Conservation (phyloP, 257 asterid genomes). For the Petunia axillaris region DNA sequence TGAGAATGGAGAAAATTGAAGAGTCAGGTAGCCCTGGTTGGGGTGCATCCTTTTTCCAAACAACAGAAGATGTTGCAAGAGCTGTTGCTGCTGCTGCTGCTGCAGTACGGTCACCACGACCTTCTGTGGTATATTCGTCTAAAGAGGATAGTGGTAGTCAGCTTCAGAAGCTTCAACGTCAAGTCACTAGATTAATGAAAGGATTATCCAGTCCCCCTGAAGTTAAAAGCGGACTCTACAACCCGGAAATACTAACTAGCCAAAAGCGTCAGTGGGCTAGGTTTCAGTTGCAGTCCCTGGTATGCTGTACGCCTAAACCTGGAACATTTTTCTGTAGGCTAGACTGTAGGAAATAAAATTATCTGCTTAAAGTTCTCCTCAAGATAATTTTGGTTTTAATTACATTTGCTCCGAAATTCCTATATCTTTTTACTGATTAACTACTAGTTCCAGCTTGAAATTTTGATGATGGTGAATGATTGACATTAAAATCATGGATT, state of each 20-base stretch:
- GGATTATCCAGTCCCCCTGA: constrained; percentile 88
- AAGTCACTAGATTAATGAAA: constrained; percentile 78
- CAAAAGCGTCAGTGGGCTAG: constrained; percentile 99
- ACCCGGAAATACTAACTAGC: constrained; percentile 95
- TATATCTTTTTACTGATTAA: neutral
- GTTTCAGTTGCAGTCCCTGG: constrained; percentile 93
- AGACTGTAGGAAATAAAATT: neutral
- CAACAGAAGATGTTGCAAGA: constrained; percentile 94
- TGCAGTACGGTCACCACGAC: constrained; percentile 80
- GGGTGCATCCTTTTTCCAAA: constrained; percentile 84
- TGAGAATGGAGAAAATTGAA: constrained; percentile 74
- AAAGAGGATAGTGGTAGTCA: constrained; percentile 84
- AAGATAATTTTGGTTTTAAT: constrained; percentile 4
- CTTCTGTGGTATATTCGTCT: constrained; percentile 88
- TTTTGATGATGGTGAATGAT: constrained; percentile 15
- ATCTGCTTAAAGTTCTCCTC: neutral
- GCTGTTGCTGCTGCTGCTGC: constrained; percentile 98
- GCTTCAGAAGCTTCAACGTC: constrained; percentile 79
- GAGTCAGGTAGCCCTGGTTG: constrained; percentile 85
- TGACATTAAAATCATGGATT: neutral
- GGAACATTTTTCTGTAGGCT: constrained; percentile 1
- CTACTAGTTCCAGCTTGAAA: constrained; percentile 8
- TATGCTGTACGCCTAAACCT: constrained; percentile 38
- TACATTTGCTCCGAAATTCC: constrained; percentile 15
- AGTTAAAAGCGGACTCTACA: constrained; percentile 72